phyloP scores from a whole-genome alignment of 2,329 filamentous ascomycete genomes.

The Triangularia verruculosa region DNA sequence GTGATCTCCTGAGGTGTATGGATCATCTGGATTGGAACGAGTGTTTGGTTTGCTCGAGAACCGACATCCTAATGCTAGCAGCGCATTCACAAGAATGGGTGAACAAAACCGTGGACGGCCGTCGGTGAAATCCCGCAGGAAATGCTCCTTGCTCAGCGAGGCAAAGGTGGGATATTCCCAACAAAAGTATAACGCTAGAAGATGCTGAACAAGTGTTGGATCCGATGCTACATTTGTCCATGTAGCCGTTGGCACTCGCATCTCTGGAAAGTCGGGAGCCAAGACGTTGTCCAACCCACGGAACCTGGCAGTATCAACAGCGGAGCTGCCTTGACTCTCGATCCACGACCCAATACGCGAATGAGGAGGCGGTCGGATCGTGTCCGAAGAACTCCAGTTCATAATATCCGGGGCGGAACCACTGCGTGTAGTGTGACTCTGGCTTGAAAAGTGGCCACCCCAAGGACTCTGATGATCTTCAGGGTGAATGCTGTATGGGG shows the following conservation, averaged over 20 bases:
- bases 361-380: conserved; percentile 37
- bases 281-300: conserved; percentile 48
- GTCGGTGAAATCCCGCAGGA: conserved; percentile 61
- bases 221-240: conserved; percentile 65
- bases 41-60: conserved; percentile 65
- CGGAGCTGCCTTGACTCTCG: conserved; percentile 37
- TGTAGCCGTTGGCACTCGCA: conserved; percentile 41
- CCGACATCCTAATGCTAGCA: conserved; percentile 64
- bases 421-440: conserved; percentile 47
- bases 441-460: conserved; percentile 41
- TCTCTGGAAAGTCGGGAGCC: conserved; percentile 44
- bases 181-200: conserved; percentile 68
- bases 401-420: conserved; percentile 46
- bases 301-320: conserved; percentile 36
- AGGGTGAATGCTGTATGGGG: conserved; percentile 36
- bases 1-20: conserved; percentile 66
- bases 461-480: conserved; percentile 49
- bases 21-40: conserved; percentile 58
- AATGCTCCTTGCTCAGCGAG: conserved; percentile 68
- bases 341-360: conserved; percentile 51
- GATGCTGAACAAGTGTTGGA: conserved; percentile 56
- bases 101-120: conserved; percentile 65
- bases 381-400: conserved; percentile 43
- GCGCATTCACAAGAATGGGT: conserved; percentile 61
- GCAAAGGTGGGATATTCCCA: conserved; percentile 76